Evolutionary conservation across 1,284 basidiomycete species (phyloP).

Genomic region (Microbotryum saponariae): DNA sequence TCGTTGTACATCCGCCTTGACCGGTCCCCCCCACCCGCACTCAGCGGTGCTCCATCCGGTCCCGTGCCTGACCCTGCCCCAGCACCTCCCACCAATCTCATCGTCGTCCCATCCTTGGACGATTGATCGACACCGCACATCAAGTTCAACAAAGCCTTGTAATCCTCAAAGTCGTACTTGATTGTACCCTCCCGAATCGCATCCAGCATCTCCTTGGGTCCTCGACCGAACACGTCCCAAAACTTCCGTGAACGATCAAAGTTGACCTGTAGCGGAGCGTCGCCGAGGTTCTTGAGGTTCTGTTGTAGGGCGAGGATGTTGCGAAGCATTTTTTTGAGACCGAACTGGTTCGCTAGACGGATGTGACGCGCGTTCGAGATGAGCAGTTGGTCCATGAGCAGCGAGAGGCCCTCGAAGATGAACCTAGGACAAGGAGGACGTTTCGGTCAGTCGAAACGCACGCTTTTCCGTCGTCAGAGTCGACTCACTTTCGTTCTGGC

Average conservation of each 20-base stretch:
- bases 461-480: background rate
- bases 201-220: constrained; percentile 72
- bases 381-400: constrained; percentile 75
- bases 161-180: constrained; percentile 78
- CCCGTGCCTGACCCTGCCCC: constrained; percentile 3
- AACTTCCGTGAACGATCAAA: constrained; percentile 71
- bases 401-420: constrained; percentile 77
- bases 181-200: constrained; percentile 48
- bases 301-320: constrained; percentile 91
- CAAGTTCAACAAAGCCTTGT: constrained; percentile 76
- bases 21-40: constrained; percentile 29
- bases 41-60: constrained; percentile 19
- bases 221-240: constrained; percentile 66
- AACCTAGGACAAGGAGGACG: constrained; percentile 50
- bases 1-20: constrained; percentile 38
- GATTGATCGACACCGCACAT: constrained; percentile 69
- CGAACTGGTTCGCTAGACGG: constrained; percentile 62
- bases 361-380: constrained; percentile 68
- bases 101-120: constrained; percentile 16
- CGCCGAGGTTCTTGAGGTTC: constrained; percentile 69
- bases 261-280: constrained; percentile 54
- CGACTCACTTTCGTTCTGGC: constrained; percentile 57
- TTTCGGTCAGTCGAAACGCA: background rate
- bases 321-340: constrained; percentile 78
- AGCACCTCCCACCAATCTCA: background rate